phyloP scores from a whole-genome alignment of 176 grass and related monocot genomes.

The Olyra latifolia region DNA sequence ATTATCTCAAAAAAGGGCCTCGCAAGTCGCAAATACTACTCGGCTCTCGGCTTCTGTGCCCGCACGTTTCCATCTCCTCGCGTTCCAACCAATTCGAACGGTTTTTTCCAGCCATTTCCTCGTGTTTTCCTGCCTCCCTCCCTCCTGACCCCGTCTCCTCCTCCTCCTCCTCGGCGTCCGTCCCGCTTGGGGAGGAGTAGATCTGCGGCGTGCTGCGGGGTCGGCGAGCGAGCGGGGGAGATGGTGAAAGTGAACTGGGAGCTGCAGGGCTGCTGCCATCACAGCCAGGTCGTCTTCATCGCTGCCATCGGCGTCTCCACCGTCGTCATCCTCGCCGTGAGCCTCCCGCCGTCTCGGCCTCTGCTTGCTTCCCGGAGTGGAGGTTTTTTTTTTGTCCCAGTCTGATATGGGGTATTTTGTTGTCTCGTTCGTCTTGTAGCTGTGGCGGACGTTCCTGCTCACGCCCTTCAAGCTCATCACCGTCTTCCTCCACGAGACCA shows the following conservation, averaged over 20 bases:
- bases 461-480: constrained; percentile 99
- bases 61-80: constrained; percentile 22
- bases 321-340: constrained; percentile 88
- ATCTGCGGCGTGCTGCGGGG: constrained; percentile 33
- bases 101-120: not conserved
- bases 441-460: constrained; percentile 92
- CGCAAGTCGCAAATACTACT: too few species aligned
- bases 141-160: not conserved
- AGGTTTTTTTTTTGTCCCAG: not conserved
- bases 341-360: not conserved
- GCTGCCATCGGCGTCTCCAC: constrained; percentile 72
- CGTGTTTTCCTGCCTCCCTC: not conserved
- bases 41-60: constrained; percentile 25
- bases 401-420: not conserved
- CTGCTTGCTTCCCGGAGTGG: not conserved
- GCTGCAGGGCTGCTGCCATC: constrained; percentile 82
- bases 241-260: constrained; percentile 81
- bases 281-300: constrained; percentile 69
- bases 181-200: not conserved
- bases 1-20: too few species aligned
- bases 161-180: not conserved
- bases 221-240: not conserved
- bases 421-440: constrained; percentile 35
- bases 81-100: constrained; percentile 11
- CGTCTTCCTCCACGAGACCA: constrained; percentile 98